These are phyloP conservation scores for Pestalotiopsis sp. DNA, from an alignment of 2,329 filamentous ascomycete genomes.

Conservation along the genomic window DNA sequence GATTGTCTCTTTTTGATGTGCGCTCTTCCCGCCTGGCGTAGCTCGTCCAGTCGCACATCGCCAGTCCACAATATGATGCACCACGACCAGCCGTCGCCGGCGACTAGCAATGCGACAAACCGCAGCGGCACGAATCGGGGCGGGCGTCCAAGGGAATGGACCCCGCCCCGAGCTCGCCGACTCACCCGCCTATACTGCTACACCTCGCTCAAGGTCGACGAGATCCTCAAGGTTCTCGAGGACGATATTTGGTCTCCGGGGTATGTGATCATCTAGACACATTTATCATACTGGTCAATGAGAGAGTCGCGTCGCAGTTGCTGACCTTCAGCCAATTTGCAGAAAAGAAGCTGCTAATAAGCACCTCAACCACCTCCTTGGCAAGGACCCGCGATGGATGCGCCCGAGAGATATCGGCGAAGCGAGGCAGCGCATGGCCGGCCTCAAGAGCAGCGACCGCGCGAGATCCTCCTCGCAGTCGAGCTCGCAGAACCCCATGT, in stretches of 20 bases:
- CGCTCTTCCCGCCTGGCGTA: background rate
- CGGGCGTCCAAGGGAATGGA: slow-evolving; percentile 61
- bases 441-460: slow-evolving; percentile 38
- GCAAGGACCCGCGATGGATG: slow-evolving; percentile 61
- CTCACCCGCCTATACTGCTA: slow-evolving; percentile 60
- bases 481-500: background rate
- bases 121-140: slow-evolving; percentile 27
- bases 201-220: slow-evolving; percentile 53
- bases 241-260: slow-evolving; percentile 47
- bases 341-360: slow-evolving; percentile 63
- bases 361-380: slow-evolving; percentile 57
- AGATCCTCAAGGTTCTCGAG: slow-evolving; percentile 52
- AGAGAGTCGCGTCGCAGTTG: background rate
- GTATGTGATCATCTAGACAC: slow-evolving; percentile 34
- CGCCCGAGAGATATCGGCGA: slow-evolving; percentile 53
- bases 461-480: slow-evolving; percentile 25
- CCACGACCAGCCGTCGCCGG: slow-evolving; percentile 7
- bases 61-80: slow-evolving; percentile 1
- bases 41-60: background rate
- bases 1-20: background rate
- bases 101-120: slow-evolving; percentile 20
- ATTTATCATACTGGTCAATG: background rate
- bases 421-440: slow-evolving; percentile 50
- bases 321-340: slow-evolving; percentile 19
- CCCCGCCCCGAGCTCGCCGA: slow-evolving; percentile 52